Conservation (phyloP, 257 asterid genomes). For the Jasminum sambac region DNA sequence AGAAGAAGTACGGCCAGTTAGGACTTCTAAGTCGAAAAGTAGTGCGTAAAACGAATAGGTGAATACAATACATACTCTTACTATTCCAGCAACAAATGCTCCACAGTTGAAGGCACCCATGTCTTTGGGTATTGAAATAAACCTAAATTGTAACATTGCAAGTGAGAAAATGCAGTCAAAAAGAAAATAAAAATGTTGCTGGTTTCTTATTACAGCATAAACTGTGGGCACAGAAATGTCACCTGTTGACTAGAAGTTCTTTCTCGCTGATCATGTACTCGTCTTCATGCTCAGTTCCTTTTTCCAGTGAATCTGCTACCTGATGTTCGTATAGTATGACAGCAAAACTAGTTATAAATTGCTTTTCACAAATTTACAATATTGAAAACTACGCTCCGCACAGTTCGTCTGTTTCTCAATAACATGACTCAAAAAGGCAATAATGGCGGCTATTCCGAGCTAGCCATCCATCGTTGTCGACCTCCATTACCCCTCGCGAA, state of each 20-base stretch:
- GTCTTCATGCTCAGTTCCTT: constrained; percentile 97
- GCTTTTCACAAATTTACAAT: not conserved
- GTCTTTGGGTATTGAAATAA: constrained; percentile 92
- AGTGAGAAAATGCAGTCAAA: constrained; percentile 25
- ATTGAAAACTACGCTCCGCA: not conserved
- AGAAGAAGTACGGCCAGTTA: constrained; percentile 23
- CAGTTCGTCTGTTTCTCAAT: too few relatives aligned
- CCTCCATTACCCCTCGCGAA: too few relatives aligned
- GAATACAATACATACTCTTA: constrained; percentile 54
- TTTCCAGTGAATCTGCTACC: constrained; percentile 97
- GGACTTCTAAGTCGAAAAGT: constrained; percentile 13
- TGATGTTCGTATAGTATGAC: constrained; percentile 29
- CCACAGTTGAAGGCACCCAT: constrained; percentile 99
- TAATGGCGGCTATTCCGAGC: too few relatives aligned
- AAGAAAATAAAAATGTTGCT: not conserved
- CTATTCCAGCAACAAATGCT: constrained; percentile 97
- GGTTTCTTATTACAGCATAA: not conserved
- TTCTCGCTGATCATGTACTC: constrained; percentile 98
- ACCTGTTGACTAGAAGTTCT: constrained; percentile 95
- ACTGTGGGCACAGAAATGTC: constrained; percentile 5
- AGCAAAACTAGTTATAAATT: constrained; percentile 1
- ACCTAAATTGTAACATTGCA: constrained; percentile 42
- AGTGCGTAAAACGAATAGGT: constrained; percentile 10
- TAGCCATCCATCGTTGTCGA: too few relatives aligned
- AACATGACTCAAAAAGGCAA: not conserved